Evolutionary conservation across 371 early-diverging fungal genomes (phyloP).

Genomic region (Syncephalis plumigaleata): DNA sequence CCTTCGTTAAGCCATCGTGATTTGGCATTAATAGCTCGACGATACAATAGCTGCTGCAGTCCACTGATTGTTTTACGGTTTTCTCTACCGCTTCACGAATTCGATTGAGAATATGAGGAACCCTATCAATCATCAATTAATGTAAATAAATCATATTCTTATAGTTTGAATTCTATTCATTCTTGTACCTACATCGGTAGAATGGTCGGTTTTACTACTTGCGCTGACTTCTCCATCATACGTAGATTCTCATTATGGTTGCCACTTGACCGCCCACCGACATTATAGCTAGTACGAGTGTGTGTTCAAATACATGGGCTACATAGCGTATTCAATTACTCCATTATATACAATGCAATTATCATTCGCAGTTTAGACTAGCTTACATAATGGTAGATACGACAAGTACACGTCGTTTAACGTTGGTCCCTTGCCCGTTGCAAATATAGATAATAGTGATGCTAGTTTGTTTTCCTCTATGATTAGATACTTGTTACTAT

Average conservation of each 20-base stretch:
- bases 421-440: too few species aligned
- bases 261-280: constrained; percentile 47
- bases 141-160: too few species aligned
- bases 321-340: neutral
- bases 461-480: too few species aligned
- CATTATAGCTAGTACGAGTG: constrained; percentile 26
- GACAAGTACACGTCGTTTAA: neutral
- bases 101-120: constrained; percentile 81
- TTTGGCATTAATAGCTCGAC: constrained; percentile 37
- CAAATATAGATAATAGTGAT: too few species aligned
- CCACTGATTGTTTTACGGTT: constrained; percentile 37
- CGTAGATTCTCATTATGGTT: constrained; percentile 67
- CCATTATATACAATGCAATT: too few species aligned
- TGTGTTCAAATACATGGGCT: constrained; percentile 80
- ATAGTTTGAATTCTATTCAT: too few species aligned
- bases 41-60: constrained; percentile 38
- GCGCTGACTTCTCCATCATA: constrained; percentile 61
- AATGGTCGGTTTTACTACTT: constrained; percentile 56
- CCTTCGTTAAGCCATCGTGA: constrained; percentile 31
- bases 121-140: constrained; percentile 26
- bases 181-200: constrained; percentile 20
- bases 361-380: too few species aligned
- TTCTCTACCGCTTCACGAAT: constrained; percentile 64
- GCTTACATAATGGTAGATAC: neutral
- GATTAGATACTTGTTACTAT: too few species aligned